Conservation (phyloP, 106 monocot genomes). For the Triglochin maritima region DNA sequence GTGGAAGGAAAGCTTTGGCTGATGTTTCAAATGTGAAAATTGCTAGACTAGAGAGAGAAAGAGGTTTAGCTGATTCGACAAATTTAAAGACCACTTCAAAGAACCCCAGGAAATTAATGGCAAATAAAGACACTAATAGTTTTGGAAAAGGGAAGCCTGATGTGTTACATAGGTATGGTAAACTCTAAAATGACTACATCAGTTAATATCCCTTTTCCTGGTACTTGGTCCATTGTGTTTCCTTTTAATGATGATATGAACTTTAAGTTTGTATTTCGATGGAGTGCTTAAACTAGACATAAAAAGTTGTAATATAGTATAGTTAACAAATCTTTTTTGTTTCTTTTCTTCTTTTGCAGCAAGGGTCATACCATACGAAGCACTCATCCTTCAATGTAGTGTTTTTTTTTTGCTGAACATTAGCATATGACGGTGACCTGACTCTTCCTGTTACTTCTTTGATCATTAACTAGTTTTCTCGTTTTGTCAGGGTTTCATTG, state of each 20-base stretch:
- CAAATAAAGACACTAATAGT: too few relatives aligned
- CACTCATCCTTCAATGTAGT: background rate
- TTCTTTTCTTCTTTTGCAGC: background rate
- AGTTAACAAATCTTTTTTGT: background rate
- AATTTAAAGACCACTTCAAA: too few relatives aligned
- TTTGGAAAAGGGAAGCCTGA: background rate
- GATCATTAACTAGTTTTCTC: background rate
- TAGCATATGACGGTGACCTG: background rate
- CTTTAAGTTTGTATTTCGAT: background rate
- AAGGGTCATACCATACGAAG: background rate
- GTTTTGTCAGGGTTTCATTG: background rate
- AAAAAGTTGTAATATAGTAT: background rate
- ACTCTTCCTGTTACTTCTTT: background rate
- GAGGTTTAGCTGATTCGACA: too few relatives aligned
- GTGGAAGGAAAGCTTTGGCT: slow-evolving; percentile 4
- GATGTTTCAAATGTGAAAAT: slow-evolving; percentile 6
- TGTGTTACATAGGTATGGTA: background rate
- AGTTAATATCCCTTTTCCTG: background rate
- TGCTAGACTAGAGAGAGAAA: background rate
- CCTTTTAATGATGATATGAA: background rate
- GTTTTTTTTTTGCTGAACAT: background rate
- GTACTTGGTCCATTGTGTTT: background rate
- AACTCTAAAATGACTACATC: background rate
- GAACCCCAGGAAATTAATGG: too few relatives aligned
- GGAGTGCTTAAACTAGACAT: background rate